phyloP scores from a whole-genome alignment of 345 rosid genomes.

The Corymbia maculata region DNA sequence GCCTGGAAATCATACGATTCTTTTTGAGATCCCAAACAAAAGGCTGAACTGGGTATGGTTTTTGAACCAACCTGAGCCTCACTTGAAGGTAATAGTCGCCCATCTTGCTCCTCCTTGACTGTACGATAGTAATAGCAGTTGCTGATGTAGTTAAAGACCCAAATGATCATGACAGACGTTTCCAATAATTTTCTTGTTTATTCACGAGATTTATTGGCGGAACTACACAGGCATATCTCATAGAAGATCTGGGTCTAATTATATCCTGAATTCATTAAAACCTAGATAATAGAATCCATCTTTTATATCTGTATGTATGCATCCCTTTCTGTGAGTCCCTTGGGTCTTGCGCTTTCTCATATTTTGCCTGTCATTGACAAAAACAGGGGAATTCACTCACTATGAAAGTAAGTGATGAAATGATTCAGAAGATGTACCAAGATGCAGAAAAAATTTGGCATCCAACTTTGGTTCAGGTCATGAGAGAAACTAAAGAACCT shows the following conservation, averaged over 20 bases:
- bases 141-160: not conserved
- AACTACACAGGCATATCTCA: not conserved
- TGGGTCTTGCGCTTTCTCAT: not conserved
- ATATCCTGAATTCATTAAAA: not conserved
- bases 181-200: not conserved
- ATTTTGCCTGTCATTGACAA: not conserved
- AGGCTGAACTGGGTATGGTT: constrained; percentile 76
- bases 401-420: constrained; percentile 31
- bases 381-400: constrained; percentile 56
- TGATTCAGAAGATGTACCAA: constrained; percentile 37
- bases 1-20: constrained; percentile 26
- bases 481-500: constrained; percentile 58
- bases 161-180: not conserved
- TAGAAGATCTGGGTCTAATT: not conserved
- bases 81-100: constrained; percentile 27
- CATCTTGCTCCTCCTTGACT: not conserved
- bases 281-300: not conserved
- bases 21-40: constrained; percentile 44
- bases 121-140: not conserved
- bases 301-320: not conserved
- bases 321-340: not conserved
- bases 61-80: constrained; percentile 59
- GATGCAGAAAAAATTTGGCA: constrained; percentile 58
- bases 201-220: not conserved
- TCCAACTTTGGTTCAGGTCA: constrained; percentile 45